Evolutionary conservation across 2,329 filamentous ascomycete species (phyloP), one percentile per base, ranked within the genome.

Genomic region (Alternaria gaisen): DNA sequence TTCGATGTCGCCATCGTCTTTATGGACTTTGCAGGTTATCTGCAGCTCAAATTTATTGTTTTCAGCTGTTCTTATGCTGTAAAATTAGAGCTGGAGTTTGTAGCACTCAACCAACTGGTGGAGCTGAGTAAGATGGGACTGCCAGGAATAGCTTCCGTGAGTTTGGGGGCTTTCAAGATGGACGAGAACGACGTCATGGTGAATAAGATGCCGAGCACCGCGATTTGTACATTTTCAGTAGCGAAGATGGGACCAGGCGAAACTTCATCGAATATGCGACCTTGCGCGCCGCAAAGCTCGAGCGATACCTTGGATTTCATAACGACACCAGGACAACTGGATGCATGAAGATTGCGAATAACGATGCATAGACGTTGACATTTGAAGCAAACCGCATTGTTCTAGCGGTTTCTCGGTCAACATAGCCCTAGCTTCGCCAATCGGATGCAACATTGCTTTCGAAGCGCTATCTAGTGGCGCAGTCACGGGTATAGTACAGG

Each of bases 11-110:
- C 57, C 14, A 40, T 67, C 11, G 51, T 65, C 12, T 46, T 26
- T 4, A 30, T 65, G 36, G 58, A 67, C 18, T 58, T 56, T 41
- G 38, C 34, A 24, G 56, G 54, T 10, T 52, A 47, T n/a, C 24
- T 60, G 22, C 30, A 43, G 43, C 42, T 68, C 22, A 60, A 63
- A 47, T 40, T 42, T 1, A 69, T 72, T 4, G 58, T 75, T 38
- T 78, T 79, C 54, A 68, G 54, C 22, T 76, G 80, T 14, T 71
- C 77, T 12, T 81, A 80, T 64, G 73, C 75, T 53, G 64, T 80
- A 52, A 81, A 81, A 67, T 72, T 84, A 24, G 83, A 84, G 65
- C 76, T 85, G 16, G 85, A 87, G 68, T 81, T 82, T 60, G 80
- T 82, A 16, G 80, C 87, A 48, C 72, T 87, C 22, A 79, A 84